phyloP scores from a whole-genome alignment of 148 eudicot genomes.

The Rhododendron vialii region DNA sequence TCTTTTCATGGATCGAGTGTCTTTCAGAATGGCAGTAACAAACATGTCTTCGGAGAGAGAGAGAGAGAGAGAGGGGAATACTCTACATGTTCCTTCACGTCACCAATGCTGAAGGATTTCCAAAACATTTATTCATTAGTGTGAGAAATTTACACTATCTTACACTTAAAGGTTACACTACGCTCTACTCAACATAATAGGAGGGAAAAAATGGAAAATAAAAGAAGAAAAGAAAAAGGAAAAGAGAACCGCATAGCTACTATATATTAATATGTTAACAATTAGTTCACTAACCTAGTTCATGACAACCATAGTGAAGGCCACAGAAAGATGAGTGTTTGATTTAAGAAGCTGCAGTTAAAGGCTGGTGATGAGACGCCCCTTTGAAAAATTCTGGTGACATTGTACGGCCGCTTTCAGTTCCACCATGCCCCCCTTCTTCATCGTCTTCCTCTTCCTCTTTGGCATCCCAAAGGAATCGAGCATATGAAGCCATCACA shows the following conservation, averaged over 20 bases:
- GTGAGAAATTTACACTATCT: background rate
- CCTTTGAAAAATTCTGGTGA: conserved; percentile 11
- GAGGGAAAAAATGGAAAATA: background rate
- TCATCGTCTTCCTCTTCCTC: conserved; percentile 39
- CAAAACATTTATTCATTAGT: background rate
- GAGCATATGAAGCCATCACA: conserved; percentile 54
- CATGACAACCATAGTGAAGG: background rate
- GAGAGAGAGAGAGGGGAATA: background rate
- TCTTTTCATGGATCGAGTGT: too few species aligned
- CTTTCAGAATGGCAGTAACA: background rate
- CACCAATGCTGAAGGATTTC: background rate
- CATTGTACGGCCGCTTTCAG: background rate
- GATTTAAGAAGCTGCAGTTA: background rate
- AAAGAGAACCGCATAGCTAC: background rate
- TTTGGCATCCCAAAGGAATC: conserved; percentile 52
- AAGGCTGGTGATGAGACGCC: conserved; percentile 4
- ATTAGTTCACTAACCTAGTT: background rate
- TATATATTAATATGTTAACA: background rate
- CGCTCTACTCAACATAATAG: background rate
- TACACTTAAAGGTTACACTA: background rate
- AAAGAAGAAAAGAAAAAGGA: background rate
- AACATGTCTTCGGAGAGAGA: background rate
- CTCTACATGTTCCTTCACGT: background rate
- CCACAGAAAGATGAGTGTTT: background rate
- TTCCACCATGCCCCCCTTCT: background rate